Percentiles rank a stretch among this genome's conserved stretches.
phyloP scores from a whole-genome alignment of 192 early-diverging fungal species.

The Gryganskiella cystojenkinii region DNA sequence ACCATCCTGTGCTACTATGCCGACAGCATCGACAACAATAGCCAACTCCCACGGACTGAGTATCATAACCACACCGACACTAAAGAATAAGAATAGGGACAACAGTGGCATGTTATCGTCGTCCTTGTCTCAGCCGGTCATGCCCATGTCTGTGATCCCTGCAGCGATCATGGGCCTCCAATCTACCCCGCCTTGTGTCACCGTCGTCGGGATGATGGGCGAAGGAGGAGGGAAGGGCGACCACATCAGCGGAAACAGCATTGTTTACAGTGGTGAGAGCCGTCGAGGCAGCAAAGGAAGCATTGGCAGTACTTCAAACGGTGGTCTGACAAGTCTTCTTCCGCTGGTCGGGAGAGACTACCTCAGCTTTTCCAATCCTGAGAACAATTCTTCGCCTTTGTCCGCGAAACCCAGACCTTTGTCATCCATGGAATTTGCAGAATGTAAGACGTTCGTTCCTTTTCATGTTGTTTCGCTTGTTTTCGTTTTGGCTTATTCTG shows the following conservation, averaged over 20 bases:
- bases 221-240: neutral
- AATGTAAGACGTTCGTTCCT: slow-evolving; percentile 24
- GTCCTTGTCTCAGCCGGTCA: slow-evolving; percentile 14
- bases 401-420: slow-evolving; percentile 18
- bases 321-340: slow-evolving; percentile 21
- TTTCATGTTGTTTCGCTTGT: neutral
- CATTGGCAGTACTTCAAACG: neutral
- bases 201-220: neutral
- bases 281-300: neutral
- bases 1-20: neutral
- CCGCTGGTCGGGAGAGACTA: slow-evolving; percentile 50
- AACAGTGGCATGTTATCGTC: too few relatives aligned
- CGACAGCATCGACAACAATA: neutral
- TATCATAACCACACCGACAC: neutral
- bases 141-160: slow-evolving; percentile 31
- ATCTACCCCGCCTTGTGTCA: slow-evolving; percentile 6
- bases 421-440: slow-evolving; percentile 49
- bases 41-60: neutral
- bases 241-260: too few relatives aligned
- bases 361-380: slow-evolving; percentile 20
- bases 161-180: slow-evolving; percentile 33
- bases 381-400: slow-evolving; percentile 8
- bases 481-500: neutral
- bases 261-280: too few relatives aligned
- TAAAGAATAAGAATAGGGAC: neutral